phyloP scores from a whole-genome alignment of 2,329 filamentous ascomycete genomes.

The Epichloe baconii region DNA sequence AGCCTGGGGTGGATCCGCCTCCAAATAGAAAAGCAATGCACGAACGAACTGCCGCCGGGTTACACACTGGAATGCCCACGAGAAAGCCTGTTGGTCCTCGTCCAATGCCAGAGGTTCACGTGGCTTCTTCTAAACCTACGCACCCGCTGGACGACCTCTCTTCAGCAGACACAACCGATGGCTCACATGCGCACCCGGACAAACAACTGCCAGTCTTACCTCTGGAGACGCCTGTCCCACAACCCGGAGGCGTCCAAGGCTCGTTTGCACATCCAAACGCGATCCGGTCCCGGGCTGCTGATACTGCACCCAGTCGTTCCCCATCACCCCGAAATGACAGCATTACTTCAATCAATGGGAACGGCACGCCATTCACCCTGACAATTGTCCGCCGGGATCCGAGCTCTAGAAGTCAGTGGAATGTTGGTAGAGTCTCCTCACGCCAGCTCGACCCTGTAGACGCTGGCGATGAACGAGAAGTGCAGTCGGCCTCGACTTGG shows the following conservation, averaged over 20 bases:
- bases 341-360: conserved; percentile 16
- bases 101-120: conserved; percentile 4
- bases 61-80: conserved; percentile 9
- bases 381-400: conserved; percentile 65
- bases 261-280: background rate
- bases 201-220: background rate
- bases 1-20: background rate
- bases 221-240: background rate
- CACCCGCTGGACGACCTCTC: background rate
- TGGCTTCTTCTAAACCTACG: background rate
- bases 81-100: conserved; percentile 19
- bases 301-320: conserved; percentile 14
- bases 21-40: background rate
- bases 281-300: background rate
- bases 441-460: conserved; percentile 30
- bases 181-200: background rate
- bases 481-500: conserved; percentile 10
- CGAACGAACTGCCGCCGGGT: conserved; percentile 6
- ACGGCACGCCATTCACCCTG: conserved; percentile 34
- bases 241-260: background rate
- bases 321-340: conserved; percentile 25
- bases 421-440: conserved; percentile 53
- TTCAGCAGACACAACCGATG: background rate
- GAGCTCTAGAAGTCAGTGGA: conserved; percentile 57
- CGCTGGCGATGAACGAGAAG: conserved; percentile 11